A percentile compares a stretch with the other conserved stretches of the same genome.
phyloP scores from a whole-genome alignment of 2,329 filamentous ascomycete species.

The Chaetothyriales sp. region DNA sequence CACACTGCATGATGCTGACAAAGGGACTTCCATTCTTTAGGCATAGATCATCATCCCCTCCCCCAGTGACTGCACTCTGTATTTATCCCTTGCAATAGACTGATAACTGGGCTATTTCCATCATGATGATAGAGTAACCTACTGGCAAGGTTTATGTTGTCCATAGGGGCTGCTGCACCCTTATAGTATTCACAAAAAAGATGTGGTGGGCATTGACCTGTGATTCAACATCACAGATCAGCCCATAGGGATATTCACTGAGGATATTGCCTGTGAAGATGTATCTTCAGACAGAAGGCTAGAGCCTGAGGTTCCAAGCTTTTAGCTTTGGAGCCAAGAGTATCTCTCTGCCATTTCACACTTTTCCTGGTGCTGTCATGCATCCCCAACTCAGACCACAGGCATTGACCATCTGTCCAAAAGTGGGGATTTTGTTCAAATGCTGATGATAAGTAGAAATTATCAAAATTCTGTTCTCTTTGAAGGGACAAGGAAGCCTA shows the following conservation, averaged over 20 bases:
- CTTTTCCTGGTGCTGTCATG: conserved; percentile 10
- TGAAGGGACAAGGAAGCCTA: background rate
- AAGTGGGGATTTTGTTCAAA: no score
- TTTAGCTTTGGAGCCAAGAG: conserved; percentile 4
- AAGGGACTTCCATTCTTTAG: conserved; percentile 12
- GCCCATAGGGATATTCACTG: conserved; percentile 7
- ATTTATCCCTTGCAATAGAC: conserved; percentile 7
- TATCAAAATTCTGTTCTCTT: background rate
- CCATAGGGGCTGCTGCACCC: background rate
- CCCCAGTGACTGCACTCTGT: conserved; percentile 6
- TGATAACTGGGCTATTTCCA: conserved; percentile 8
- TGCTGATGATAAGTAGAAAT: no score
- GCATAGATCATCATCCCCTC: conserved; percentile 5
- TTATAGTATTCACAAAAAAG: conserved; percentile 10
- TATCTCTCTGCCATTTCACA: conserved; percentile 10
- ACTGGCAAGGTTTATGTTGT: background rate
- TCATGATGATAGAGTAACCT: conserved; percentile 8
- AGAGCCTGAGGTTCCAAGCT: background rate
- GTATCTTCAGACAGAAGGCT: conserved; percentile 2
- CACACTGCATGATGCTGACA: conserved; percentile 3
- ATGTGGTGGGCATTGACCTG: conserved; percentile 5
- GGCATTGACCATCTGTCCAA: conserved; percentile 2
- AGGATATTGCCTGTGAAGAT: conserved; percentile 7
- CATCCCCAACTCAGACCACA: conserved; percentile 8
- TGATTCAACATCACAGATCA: conserved; percentile 5